These are phyloP conservation scores for Myxozyma udenii DNA, from an alignment of 805 yeast species.

Conservation along the genomic window DNA sequence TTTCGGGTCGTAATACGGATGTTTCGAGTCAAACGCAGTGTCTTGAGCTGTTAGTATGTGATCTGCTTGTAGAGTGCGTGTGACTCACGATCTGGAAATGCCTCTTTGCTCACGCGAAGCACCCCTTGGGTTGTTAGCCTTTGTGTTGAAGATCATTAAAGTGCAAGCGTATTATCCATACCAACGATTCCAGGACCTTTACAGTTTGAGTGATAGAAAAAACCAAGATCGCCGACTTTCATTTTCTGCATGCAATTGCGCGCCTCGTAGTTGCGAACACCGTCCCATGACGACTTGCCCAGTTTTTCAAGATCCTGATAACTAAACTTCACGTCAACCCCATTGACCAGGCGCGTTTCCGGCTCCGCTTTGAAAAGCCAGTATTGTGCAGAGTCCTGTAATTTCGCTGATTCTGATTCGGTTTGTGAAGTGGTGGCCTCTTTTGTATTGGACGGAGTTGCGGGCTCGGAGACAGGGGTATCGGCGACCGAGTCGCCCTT, in stretches of 20 bases:
- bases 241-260: conserved; percentile 50
- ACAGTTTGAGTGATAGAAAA: conserved; percentile 58
- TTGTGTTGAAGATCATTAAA: too few relatives aligned
- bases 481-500: not conserved
- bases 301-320: conserved; percentile 41
- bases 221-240: conserved; percentile 47
- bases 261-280: conserved; percentile 59
- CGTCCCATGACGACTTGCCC: conserved; percentile 51
- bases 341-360: conserved; percentile 47
- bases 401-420: not conserved
- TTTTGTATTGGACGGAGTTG: not conserved
- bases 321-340: conserved; percentile 50
- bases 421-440: too few relatives aligned
- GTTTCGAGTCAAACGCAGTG: conserved; percentile 43
- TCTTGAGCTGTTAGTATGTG: conserved; percentile 5
- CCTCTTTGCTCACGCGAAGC: conserved; percentile 35
- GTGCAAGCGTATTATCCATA: not conserved
- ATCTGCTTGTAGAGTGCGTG: too few relatives aligned
- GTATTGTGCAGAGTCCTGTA: conserved; percentile 30
- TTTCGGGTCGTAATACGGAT: conserved; percentile 51
- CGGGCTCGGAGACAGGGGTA: not conserved
- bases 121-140: conserved; percentile 39
- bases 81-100: conserved; percentile 36
- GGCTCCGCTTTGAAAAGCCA: conserved; percentile 63
- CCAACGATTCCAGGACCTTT: conserved; percentile 52